Base-by-base conservation (phyloP, 2,329 filamentous ascomycete genomes). In the Aspergillus sp. region DNA sequence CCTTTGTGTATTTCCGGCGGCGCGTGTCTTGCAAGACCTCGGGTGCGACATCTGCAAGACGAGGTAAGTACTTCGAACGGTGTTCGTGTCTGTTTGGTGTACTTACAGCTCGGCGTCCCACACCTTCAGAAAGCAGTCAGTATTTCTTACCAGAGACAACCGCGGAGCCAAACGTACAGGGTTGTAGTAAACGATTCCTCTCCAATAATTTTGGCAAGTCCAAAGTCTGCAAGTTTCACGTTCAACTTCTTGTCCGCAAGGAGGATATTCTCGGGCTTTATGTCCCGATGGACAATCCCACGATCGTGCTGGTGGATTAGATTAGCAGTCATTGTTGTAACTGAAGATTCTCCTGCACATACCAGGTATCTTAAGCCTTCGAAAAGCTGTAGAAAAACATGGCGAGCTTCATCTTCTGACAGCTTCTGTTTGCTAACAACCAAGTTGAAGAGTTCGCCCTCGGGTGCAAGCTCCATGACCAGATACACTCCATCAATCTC, bases 101-200 rank as follows among this genome's bases (percentile, higher is more conserved):
- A 60, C 68, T 63, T 64, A 75, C 71, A 94, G 58, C 83, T 91
- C 4, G 89, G 91, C n/a, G 91, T 98, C 42, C 91, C 91, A 56
- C 91, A 81, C 39, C 68, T 71, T 37, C 25, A 29, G 20, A 37
- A 22, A 15, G 26, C 14, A 29, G 15, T 61, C 45, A 59, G 55
- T 29, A 27, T 17, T 30, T 8, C 4, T 29, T 19, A 10, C 19
- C 19, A 8, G 24, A 41, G 16, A 22, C 13, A 17, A 30, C 22
- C 7, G 20, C n/a, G 20, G 12, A 25, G 13, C n/a, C 15, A 24
- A 39, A 60, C 68, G 55, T 61, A 91, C 42, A 98, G 67, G 1
- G 91, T 96, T 0, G 88, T 95, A 1, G 91, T 96, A 55, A 98
- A 98, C 0, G 89, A 95, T 55, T 95, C 86, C 57, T 98, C 91